Conservation (phyloP, 208 protist genomes). For the Acanthamoeba culbertsoni region DNA sequence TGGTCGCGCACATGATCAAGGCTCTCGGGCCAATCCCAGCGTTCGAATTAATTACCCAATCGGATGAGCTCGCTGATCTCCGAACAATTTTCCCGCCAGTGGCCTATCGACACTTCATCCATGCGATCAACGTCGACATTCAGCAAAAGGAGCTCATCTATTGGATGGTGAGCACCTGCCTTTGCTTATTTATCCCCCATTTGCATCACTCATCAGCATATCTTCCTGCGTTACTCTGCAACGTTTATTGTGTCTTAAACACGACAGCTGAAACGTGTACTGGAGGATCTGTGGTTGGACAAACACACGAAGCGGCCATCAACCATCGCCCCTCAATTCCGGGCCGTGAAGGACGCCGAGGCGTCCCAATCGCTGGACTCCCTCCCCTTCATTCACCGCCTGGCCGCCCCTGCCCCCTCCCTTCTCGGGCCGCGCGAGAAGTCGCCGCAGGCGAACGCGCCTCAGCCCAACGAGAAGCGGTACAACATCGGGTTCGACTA, state of each 20-base stretch:
- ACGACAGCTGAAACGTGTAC: background rate
- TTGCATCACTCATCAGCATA: background rate
- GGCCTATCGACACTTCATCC: background rate
- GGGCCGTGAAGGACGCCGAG: background rate
- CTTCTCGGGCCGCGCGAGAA: background rate
- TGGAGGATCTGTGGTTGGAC: conserved; percentile 28
- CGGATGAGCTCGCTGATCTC: background rate
- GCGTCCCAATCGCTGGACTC: background rate
- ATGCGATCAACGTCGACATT: conserved; percentile 5
- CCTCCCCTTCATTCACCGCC: background rate
- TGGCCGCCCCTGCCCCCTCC: background rate
- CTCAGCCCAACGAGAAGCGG: background rate
- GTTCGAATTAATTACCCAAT: background rate
- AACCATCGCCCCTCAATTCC: conserved; percentile 20
- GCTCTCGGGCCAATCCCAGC: background rate
- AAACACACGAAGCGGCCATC: conserved; percentile 17
- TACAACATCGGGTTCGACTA: conserved; percentile 40
- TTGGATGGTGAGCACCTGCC: background rate
- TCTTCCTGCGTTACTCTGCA: background rate
- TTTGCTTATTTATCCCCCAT: background rate
- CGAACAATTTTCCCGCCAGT: background rate
- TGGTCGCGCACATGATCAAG: conserved; percentile 22
- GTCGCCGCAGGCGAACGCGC: background rate
- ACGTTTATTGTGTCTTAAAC: too few relatives aligned
- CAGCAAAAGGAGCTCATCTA: background rate